These are phyloP conservation scores for Scopulariopsis brevicaulis DNA, from an alignment of 2,329 filamentous ascomycete genomes.

Conservation along the genomic window DNA sequence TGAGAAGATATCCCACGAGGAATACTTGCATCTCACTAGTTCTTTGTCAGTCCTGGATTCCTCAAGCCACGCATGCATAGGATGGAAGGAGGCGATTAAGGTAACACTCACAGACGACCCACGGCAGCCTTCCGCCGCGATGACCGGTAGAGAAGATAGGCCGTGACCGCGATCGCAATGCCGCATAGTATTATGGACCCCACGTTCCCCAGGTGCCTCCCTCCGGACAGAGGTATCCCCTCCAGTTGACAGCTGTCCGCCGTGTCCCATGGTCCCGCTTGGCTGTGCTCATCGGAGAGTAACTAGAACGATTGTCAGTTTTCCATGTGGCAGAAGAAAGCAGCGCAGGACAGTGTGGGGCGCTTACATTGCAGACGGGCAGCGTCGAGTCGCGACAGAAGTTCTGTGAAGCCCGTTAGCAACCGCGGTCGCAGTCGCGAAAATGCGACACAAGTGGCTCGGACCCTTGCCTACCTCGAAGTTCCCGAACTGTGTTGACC, in stretches of 20 bases:
- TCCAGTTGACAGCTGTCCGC: slow-evolving; percentile 55
- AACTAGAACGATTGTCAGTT: slow-evolving; percentile 34
- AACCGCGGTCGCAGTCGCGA: slow-evolving; percentile 6
- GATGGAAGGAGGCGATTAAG: background rate
- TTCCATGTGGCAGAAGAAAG: background rate
- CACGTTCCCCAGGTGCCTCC: slow-evolving; percentile 65
- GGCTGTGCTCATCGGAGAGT: slow-evolving; percentile 48
- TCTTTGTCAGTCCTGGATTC: background rate
- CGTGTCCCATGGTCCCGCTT: slow-evolving; percentile 41
- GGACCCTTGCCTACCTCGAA: slow-evolving; percentile 35
- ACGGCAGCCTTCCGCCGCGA: slow-evolving; percentile 90
- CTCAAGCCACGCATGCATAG: background rate
- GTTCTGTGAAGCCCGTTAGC: slow-evolving; percentile 37
- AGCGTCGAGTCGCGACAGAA: slow-evolving; percentile 79
- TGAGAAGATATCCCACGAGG: slow-evolving; percentile 71
- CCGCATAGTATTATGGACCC: slow-evolving; percentile 82
- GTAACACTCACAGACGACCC: slow-evolving; percentile 59
- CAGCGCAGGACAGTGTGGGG: background rate
- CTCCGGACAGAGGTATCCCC: slow-evolving; percentile 62
- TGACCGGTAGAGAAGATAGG: slow-evolving; percentile 65
- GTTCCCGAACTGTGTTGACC: slow-evolving; percentile 50
- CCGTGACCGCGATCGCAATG: slow-evolving; percentile 58
- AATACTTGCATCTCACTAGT: slow-evolving; percentile 93
- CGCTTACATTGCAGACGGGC: slow-evolving; percentile 70
- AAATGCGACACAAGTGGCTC: slow-evolving; percentile 10